Percentiles rank a stretch among this genome's conserved stretches.
Conservation (phyloP, 1,284 basidiomycete species). For the Apiotrichum porosum region DNA sequence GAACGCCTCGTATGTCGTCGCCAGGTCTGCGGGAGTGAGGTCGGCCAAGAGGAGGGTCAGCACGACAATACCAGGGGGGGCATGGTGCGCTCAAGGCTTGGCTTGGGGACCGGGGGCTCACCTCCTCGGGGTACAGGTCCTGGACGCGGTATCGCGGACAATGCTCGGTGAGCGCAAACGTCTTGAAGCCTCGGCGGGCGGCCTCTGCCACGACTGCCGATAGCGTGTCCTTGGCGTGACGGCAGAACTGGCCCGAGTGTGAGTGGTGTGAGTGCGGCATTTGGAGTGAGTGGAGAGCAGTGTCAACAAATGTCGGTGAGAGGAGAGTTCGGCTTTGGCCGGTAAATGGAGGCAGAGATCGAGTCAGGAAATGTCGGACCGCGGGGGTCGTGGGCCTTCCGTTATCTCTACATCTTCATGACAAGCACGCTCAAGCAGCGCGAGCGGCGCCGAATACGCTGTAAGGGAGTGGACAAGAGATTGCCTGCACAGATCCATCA, state of each 20-base stretch:
- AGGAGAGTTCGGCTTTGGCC: too few species aligned
- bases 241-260: constrained; percentile 95
- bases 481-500: too few species aligned
- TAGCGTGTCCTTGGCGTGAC: constrained; percentile 71
- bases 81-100: too few species aligned
- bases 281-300: background rate
- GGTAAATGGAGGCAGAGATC: too few species aligned
- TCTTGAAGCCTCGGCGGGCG: constrained; percentile 67
- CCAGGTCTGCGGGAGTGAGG: constrained; percentile 34
- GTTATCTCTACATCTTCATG: too few species aligned
- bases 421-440: too few species aligned
- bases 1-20: constrained; percentile 29
- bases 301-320: background rate
- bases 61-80: too few species aligned
- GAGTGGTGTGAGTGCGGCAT: constrained; percentile 93
- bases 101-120: constrained; percentile 45
- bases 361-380: too few species aligned
- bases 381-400: too few species aligned
- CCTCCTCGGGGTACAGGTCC: constrained; percentile 96
- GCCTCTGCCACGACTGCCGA: constrained; percentile 77
- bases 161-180: constrained; percentile 91
- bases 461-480: too few species aligned
- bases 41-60: constrained; percentile 46
- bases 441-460: too few species aligned
- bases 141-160: constrained; percentile 73